These are phyloP conservation scores for Houttuynia cordata DNA, from an alignment of 164 flowering plant species.

Conservation along the genomic window DNA sequence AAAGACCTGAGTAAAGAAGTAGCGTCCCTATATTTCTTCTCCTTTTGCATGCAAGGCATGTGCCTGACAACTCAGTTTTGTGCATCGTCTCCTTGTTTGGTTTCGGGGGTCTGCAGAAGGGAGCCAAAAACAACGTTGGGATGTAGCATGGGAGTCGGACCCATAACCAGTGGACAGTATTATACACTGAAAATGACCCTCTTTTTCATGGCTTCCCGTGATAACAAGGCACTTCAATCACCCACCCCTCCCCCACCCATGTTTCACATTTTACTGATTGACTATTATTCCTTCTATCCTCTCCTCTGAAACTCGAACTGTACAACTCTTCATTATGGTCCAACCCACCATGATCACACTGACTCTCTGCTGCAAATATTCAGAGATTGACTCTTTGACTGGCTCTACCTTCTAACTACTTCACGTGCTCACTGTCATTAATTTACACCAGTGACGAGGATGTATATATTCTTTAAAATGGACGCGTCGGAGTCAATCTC, in stretches of 20 bases:
- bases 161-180: neutral
- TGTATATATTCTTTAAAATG: too few relatives aligned
- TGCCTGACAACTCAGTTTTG: conserved; percentile 22
- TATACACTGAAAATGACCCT: neutral
- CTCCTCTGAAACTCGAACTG: neutral
- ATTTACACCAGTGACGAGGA: neutral
- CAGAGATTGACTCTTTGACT: neutral
- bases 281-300: neutral
- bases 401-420: neutral
- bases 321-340: neutral
- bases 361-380: neutral
- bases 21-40: neutral
- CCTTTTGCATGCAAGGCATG: conserved; percentile 18
- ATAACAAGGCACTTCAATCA: conserved; percentile 4
- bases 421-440: neutral
- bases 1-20: neutral
- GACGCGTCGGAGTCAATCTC: too few relatives aligned
- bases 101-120: neutral
- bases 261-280: neutral
- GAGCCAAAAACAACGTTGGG: conserved; percentile 4
- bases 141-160: conserved; percentile 4
- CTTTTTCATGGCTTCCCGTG: conserved; percentile 3
- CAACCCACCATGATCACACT: neutral
- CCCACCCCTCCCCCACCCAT: neutral
- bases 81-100: conserved; percentile 37